These are phyloP conservation scores for Zychaea mexicana DNA, from an alignment of 371 early-diverging fungal species.

Conservation along the genomic window DNA sequence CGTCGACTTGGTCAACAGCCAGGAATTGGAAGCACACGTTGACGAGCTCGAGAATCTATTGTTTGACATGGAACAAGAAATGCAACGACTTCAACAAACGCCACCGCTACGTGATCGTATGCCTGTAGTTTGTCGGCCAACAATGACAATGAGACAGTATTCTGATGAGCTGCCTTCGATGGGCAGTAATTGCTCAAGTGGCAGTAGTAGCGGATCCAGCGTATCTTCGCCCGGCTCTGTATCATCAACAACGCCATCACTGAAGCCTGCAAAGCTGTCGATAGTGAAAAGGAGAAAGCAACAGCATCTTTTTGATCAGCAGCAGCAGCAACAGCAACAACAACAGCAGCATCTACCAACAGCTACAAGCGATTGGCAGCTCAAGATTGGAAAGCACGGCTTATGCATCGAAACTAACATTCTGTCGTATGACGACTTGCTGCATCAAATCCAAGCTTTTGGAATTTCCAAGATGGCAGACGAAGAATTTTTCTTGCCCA, in stretches of 20 bases:
- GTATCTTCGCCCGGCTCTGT: background rate
- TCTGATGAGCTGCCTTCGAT: background rate
- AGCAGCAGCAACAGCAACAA: background rate
- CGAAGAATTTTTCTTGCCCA: background rate
- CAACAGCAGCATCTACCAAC: background rate
- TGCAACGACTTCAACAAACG: conserved; percentile 11
- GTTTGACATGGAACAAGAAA: conserved; percentile 11
- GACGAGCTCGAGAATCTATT: conserved; percentile 11
- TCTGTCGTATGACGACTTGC: conserved; percentile 17
- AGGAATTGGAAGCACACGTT: conserved; percentile 8
- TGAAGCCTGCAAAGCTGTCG: background rate
- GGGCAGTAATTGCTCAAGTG: background rate
- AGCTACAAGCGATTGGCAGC: conserved; percentile 15
- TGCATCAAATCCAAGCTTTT: conserved; percentile 10
- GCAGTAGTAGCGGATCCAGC: background rate
- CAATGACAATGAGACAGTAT: background rate
- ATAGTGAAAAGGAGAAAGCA: background rate
- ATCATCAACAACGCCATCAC: background rate
- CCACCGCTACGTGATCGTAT: background rate
- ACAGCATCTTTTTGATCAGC: background rate
- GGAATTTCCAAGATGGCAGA: background rate
- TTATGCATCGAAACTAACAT: conserved; percentile 27
- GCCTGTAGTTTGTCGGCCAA: background rate
- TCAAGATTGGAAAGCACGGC: conserved; percentile 15
- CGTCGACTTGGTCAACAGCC: conserved; percentile 10